Base-by-base conservation (phyloP, 176 grass and related monocot species). In the Ensete glaucum region DNA sequence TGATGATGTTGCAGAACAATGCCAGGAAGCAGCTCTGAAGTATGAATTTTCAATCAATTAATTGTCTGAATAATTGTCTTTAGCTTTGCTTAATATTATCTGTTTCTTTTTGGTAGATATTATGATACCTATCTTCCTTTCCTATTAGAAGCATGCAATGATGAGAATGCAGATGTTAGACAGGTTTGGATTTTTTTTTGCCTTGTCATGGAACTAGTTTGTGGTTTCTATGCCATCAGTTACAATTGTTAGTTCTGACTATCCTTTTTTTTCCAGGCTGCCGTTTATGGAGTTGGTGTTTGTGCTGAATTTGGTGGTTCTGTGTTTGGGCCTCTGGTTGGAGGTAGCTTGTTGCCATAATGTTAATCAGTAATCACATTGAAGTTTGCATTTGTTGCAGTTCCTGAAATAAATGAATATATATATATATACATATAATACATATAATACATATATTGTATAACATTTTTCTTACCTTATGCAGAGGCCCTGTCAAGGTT, bases 41-140 rank as follows among this genome's bases (percentile, higher is more conserved):
- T 99, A 89, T 84, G 25, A 50, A 15, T 63, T 73, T 15, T 53
- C 1, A 15, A 53, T 3, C 7, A 53, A 52, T 62, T 50, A 8
- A 50, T 51, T 52, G 10, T 25, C 17, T 52, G 11, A 8, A 15
- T 27, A 1, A n/a, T 19, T 26, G 9, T 9, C 3, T 27, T 71
- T 64, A 26, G 6, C 21, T 26, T 27, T 72, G 25, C 8, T 50
- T 58, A 62, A 13, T 34, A 81, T 14, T 43, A 64, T 77, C 73
- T 62, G 67, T 13, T 71, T 24, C 77, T 25, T 29, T 27, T 77
- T 58, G 56, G 4, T 73, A 93, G 90, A 84, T 93, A 99, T 82
- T 99, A 99, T 79, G 91, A 99, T 82, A 95, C 96, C 53, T 99
- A 94, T 62, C 78, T 99, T 83, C 96, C 96, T 57, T 99, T 99